Conservation (phyloP, 1,139 yeast genomes). For the Meyerozyma smithsonii region DNA sequence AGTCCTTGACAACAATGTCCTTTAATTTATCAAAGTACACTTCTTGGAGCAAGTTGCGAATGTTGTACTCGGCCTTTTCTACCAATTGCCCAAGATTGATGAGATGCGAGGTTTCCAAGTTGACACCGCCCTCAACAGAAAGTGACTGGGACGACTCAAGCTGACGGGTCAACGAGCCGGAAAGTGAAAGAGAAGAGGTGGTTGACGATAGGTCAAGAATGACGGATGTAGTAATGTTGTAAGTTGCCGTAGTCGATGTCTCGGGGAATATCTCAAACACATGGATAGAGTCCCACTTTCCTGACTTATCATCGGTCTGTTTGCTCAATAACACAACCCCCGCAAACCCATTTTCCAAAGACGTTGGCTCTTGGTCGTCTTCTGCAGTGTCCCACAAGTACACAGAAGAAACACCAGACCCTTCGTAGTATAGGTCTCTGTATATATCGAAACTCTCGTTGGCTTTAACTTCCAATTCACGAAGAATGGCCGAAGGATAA, state of each 20-base stretch:
- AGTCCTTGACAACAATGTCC: constrained; percentile 67
- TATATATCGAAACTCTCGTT: constrained; percentile 92
- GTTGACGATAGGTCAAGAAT: constrained; percentile 57
- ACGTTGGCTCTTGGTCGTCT: constrained; percentile 35
- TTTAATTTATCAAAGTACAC: constrained; percentile 94
- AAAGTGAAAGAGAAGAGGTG: constrained; percentile 44
- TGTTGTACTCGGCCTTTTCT: constrained; percentile 84
- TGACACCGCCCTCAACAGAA: constrained; percentile 32
- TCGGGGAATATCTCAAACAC: constrained; percentile 72
- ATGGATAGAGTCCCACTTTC: constrained; percentile 90
- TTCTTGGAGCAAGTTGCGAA: constrained; percentile 84
- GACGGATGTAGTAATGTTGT: constrained; percentile 83
- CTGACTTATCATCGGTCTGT: constrained; percentile 47
- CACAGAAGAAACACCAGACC: constrained; percentile 81
- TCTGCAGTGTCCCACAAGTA: constrained; percentile 83
- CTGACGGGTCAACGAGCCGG: constrained; percentile 87
- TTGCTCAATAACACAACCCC: constrained; percentile 89
- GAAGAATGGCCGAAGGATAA: constrained; percentile 60
- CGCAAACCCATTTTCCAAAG: constrained; percentile 57
- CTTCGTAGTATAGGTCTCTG: constrained; percentile 91
- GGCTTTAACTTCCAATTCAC: constrained; percentile 74
- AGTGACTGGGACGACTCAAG: constrained; percentile 45
- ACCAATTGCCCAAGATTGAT: constrained; percentile 80
- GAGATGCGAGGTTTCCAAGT: constrained; percentile 61
- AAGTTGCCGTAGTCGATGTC: constrained; percentile 45